phyloP scores from a whole-genome alignment of 2,329 filamentous ascomycete species.

The Phoma sp. region DNA sequence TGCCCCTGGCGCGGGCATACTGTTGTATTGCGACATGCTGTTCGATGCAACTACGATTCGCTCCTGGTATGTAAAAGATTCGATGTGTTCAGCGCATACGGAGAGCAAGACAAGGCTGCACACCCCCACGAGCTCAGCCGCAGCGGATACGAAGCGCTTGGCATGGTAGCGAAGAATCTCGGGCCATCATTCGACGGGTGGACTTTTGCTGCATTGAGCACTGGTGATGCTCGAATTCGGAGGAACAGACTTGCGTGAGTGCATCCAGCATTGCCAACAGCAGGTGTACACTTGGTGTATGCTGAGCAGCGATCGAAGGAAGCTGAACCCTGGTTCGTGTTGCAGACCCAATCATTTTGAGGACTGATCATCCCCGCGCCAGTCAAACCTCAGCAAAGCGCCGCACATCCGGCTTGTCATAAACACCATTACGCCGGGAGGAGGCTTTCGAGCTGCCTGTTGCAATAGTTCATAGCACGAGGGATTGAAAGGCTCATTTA shows the following conservation, averaged over 20 bases:
- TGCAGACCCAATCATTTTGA: constrained; percentile 9
- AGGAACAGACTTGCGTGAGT: too few species aligned
- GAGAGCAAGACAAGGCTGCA: constrained; percentile 9
- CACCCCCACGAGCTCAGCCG: constrained; percentile 13
- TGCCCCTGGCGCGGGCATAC: constrained; percentile 33
- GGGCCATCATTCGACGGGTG: background rate
- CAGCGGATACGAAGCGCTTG: constrained; percentile 16
- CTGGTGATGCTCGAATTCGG: background rate
- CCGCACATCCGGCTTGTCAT: constrained; percentile 2
- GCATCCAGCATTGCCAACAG: background rate
- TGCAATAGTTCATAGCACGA: too few species aligned
- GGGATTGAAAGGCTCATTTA: too few species aligned
- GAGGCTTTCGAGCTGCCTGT: too few species aligned
- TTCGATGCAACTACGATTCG: background rate
- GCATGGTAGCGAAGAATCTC: constrained; percentile 10
- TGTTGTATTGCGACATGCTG: constrained; percentile 43
- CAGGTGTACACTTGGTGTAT: background rate
- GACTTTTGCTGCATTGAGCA: background rate
- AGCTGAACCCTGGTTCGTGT: constrained; percentile 8
- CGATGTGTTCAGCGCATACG: background rate
- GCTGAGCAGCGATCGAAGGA: constrained; percentile 6
- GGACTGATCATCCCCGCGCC: constrained; percentile 3
- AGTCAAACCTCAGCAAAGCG: constrained; percentile 3
- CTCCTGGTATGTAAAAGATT: background rate
- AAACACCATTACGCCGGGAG: background rate